Evolutionary conservation across 352 stramenopile species (phyloP).

Genomic region (Pythium rhizo-oryzae): DNA sequence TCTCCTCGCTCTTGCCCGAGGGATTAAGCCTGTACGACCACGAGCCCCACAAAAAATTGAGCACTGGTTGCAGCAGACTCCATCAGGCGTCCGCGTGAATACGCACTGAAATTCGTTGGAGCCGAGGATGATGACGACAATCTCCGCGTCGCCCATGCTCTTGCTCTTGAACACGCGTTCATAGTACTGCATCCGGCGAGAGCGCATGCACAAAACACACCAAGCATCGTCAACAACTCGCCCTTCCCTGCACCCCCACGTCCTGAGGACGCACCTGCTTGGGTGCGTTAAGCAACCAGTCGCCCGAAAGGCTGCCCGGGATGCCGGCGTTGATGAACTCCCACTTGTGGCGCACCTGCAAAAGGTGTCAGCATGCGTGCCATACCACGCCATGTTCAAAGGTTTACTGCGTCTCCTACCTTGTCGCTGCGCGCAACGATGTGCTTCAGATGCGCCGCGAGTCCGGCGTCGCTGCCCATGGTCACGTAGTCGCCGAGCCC

Average conservation of each 20-base stretch:
- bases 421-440: conserved; percentile 60
- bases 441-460: conserved; percentile 59
- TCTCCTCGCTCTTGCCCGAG: conserved; percentile 32
- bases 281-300: conserved; percentile 67
- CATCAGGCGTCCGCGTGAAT: too few relatives aligned
- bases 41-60: not conserved
- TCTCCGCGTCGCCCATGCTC: conserved; percentile 64
- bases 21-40: conserved; percentile 32
- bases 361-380: too few relatives aligned
- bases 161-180: conserved; percentile 63
- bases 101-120: conserved; percentile 65
- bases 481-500: conserved; percentile 80
- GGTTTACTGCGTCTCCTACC: conserved; percentile 27
- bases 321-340: conserved; percentile 80
- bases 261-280: conserved; percentile 45
- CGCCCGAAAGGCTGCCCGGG: conserved; percentile 53
- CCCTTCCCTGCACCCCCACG: too few relatives aligned
- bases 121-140: conserved; percentile 79
- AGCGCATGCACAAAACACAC: not conserved
- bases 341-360: conserved; percentile 78
- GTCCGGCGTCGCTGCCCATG: conserved; percentile 44
- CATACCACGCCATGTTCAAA: too few relatives aligned
- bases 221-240: too few relatives aligned
- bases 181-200: conserved; percentile 48
- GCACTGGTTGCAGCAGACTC: not conserved